Percentiles rank a stretch among this genome's conserved stretches.
Evolutionary conservation across 371 early-diverging fungal species (phyloP).

Genomic region (Chytridiales sp.): DNA sequence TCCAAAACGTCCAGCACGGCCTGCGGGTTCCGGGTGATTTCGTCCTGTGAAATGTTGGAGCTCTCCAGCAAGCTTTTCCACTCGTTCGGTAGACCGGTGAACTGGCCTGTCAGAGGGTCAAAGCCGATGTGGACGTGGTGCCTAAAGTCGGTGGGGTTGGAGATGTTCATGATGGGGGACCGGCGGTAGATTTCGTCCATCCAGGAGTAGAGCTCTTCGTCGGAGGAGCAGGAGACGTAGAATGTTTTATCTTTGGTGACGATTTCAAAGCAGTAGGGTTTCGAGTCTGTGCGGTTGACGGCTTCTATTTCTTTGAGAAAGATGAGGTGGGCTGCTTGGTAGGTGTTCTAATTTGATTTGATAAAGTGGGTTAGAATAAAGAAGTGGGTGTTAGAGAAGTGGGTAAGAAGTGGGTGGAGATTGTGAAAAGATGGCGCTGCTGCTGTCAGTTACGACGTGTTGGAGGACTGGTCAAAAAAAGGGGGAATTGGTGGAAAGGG

Average conservation of each 20-base stretch:
- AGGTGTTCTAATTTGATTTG: no score
- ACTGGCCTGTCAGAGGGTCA: conserved; percentile 87
- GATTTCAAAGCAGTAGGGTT: conserved; percentile 87
- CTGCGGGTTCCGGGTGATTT: conserved; percentile 93
- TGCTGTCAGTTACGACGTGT: no score
- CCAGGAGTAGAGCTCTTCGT: conserved; percentile 95
- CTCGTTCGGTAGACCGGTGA: conserved; percentile 90
- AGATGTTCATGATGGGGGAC: conserved; percentile 82
- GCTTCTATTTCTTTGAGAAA: conserved; percentile 84
- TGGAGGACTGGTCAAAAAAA: no score
- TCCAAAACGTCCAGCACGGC: conserved; percentile 96
- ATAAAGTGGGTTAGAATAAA: no score
- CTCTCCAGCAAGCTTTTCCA: conserved; percentile 88
- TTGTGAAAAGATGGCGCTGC: no score
- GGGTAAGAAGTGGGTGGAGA: no score
- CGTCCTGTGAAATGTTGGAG: conserved; percentile 91
- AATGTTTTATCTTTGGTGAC: conserved; percentile 82
- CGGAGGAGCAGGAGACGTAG: conserved; percentile 83
- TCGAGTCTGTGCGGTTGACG: conserved; percentile 79
- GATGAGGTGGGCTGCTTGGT: conserved; percentile 69
- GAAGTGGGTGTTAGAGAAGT: no score
- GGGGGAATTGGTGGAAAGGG: no score
- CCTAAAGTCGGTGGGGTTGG: conserved; percentile 91
- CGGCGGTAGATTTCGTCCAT: conserved; percentile 91
- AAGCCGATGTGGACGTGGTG: conserved; percentile 97